Percentiles rank a stretch among this genome's conserved stretches.
Evolutionary conservation across 371 early-diverging fungal species (phyloP).

Genomic region (Mortierella sp.): DNA sequence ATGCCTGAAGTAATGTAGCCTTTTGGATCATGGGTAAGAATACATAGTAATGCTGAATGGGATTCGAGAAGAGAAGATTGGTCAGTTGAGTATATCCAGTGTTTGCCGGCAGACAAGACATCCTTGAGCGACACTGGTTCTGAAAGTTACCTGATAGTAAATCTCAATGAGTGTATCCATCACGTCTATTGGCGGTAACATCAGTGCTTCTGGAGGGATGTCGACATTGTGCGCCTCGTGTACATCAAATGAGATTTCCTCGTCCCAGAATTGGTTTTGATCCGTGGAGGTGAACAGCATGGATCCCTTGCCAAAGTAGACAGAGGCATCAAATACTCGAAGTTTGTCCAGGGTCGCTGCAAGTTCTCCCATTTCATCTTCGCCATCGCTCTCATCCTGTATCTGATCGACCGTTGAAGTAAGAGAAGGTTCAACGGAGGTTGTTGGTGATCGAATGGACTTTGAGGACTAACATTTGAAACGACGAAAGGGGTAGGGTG

Average conservation of each 20-base stretch:
- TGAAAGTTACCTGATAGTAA: slow-evolving; percentile 28
- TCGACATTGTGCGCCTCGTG: slow-evolving; percentile 25
- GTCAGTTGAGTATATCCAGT: too few relatives aligned
- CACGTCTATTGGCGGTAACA: slow-evolving; percentile 33
- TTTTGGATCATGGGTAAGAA: slow-evolving; percentile 44
- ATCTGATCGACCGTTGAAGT: slow-evolving; percentile 30
- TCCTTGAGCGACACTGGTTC: too few relatives aligned
- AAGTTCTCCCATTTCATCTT: slow-evolving; percentile 31
- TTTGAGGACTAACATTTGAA: slow-evolving; percentile 22
- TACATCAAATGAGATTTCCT: slow-evolving; percentile 45
- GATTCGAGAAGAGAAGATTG: neutral
- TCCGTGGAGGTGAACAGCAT: slow-evolving; percentile 46
- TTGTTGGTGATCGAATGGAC: slow-evolving; percentile 29
- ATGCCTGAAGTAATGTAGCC: slow-evolving; percentile 29
- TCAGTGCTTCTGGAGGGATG: slow-evolving; percentile 26
- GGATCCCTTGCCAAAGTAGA: slow-evolving; percentile 44
- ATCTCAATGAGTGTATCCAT: slow-evolving; percentile 38
- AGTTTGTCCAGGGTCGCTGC: slow-evolving; percentile 41
- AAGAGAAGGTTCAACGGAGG: slow-evolving; percentile 33
- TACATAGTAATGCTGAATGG: slow-evolving; percentile 24
- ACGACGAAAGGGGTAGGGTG: too few relatives aligned
- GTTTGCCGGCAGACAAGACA: too few relatives aligned
- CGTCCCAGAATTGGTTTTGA: slow-evolving; percentile 44
- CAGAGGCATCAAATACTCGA: slow-evolving; percentile 40
- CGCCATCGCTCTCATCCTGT: slow-evolving; percentile 32